These are phyloP conservation scores for Candida wancherniae DNA, from an alignment of 805 yeast species.

Conservation along the genomic window DNA sequence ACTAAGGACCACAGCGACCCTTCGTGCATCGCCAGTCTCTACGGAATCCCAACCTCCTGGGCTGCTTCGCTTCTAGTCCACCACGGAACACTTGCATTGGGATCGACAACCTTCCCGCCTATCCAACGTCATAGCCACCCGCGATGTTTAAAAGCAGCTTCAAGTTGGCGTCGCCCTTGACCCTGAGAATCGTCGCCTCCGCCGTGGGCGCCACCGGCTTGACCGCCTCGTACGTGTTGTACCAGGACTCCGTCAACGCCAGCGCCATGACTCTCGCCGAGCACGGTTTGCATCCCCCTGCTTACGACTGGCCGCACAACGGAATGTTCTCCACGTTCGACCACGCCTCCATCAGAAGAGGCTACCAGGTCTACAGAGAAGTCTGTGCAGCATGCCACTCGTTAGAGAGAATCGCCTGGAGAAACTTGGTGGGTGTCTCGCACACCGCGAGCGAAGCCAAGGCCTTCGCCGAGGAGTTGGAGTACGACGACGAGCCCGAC, in stretches of 20 bases:
- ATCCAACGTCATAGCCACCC: conserved; percentile 3
- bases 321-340: conserved; percentile 90
- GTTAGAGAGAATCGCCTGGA: conserved; percentile 95
- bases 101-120: conserved; percentile 1
- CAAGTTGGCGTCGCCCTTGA: conserved; percentile 17
- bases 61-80: too few relatives aligned
- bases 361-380: conserved; percentile 97
- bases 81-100: conserved; percentile 3
- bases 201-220: conserved; percentile 72
- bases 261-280: conserved; percentile 98
- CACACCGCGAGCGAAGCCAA: conserved; percentile 88
- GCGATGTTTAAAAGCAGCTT: conserved; percentile 17
- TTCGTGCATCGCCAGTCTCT: conserved; percentile 3
- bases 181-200: conserved; percentile 54
- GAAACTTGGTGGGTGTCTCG: conserved; percentile 94
- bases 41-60: conserved; percentile 1
- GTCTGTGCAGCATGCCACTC: conserved; percentile 99
- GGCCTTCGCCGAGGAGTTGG: conserved; percentile 92
- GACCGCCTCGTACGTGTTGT: conserved; percentile 74
- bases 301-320: conserved; percentile 87
- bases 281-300: conserved; percentile 96
- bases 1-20: conserved; percentile 1
- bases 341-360: conserved; percentile 96
- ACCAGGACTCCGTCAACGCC: conserved; percentile 82
- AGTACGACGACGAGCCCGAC: conserved; percentile 95